Evolutionary conservation across 2,329 filamentous ascomycete species (phyloP).

Genomic region (Fusarium concolor): DNA sequence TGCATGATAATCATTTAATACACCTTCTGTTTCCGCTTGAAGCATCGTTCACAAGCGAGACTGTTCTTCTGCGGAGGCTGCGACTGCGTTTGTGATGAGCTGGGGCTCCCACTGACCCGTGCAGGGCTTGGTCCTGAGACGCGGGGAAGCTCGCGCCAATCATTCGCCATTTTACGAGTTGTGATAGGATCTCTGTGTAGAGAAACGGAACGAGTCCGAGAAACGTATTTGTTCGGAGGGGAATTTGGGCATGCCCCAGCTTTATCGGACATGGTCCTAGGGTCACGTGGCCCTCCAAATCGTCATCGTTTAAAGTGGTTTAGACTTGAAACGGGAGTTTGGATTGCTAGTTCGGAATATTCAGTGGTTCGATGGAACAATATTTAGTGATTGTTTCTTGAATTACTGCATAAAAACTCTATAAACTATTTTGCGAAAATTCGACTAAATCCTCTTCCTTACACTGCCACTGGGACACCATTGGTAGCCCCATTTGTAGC

Average conservation of each 20-base stretch:
- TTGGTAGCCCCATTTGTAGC: not conserved
- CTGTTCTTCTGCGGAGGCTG: conserved; percentile 14
- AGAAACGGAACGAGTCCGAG: conserved; percentile 21
- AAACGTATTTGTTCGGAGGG: not conserved
- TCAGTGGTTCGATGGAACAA: no score
- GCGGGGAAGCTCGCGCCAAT: conserved; percentile 13
- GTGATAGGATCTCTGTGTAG: not conserved
- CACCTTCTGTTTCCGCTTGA: conserved; percentile 34
- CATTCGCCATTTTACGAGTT: conserved; percentile 10
- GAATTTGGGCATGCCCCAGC: not conserved
- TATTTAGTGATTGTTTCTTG: no score
- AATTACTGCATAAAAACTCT: not conserved
- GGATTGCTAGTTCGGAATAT: no score
- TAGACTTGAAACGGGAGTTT: not conserved
- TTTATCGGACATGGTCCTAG: conserved; percentile 16
- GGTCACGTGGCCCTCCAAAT: conserved; percentile 12
- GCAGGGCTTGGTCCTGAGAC: conserved; percentile 4
- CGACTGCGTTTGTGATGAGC: not conserved
- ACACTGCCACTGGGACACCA: not conserved
- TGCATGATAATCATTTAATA: not conserved
- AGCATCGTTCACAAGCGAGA: conserved; percentile 33
- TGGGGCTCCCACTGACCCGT: conserved; percentile 5
- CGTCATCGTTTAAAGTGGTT: not conserved
- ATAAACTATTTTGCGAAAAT: not conserved
- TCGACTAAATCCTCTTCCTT: accelerated